Percentiles rank a stretch among this genome's conserved stretches.
These are phyloP conservation scores for Capsicum pubescens DNA, from an alignment of 257 asterid genomes.

Conservation along the genomic window DNA sequence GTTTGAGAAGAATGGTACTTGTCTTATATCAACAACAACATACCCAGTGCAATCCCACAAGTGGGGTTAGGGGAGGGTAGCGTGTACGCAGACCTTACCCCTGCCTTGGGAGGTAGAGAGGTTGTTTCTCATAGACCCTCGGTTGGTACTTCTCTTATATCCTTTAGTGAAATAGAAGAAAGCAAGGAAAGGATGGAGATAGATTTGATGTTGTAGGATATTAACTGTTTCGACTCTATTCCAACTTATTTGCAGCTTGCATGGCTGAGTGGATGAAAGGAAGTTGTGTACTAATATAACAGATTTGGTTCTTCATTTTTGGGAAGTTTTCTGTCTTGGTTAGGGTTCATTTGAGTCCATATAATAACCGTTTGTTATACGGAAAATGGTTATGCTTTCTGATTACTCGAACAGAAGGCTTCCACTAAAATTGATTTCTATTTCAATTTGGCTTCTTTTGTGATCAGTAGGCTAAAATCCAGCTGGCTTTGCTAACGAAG, in stretches of 20 bases:
- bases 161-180: slow-evolving; percentile 8
- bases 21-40: neutral
- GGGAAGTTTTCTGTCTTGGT: neutral
- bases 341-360: neutral
- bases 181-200: neutral
- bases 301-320: slow-evolving; percentile 1
- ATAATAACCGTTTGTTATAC: neutral
- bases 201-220: slow-evolving; percentile 3
- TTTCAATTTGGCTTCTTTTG: neutral
- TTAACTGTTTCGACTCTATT: neutral
- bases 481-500: neutral
- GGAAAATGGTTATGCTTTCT: neutral
- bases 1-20: neutral
- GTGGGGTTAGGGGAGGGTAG: too few species aligned
- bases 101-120: too few species aligned
- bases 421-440: neutral
- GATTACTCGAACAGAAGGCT: neutral
- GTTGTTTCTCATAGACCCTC: too few species aligned
- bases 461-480: neutral
- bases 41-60: too few species aligned
- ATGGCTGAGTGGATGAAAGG: neutral
- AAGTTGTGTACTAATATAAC: slow-evolving; percentile 4
- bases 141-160: neutral
- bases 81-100: too few species aligned
- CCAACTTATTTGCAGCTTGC: slow-evolving; percentile 4